Evolutionary conservation across 2,329 filamentous ascomycete species (phyloP), one percentile per base, ranked within the genome.

Genomic region (Scedosporium apiospermum): DNA sequence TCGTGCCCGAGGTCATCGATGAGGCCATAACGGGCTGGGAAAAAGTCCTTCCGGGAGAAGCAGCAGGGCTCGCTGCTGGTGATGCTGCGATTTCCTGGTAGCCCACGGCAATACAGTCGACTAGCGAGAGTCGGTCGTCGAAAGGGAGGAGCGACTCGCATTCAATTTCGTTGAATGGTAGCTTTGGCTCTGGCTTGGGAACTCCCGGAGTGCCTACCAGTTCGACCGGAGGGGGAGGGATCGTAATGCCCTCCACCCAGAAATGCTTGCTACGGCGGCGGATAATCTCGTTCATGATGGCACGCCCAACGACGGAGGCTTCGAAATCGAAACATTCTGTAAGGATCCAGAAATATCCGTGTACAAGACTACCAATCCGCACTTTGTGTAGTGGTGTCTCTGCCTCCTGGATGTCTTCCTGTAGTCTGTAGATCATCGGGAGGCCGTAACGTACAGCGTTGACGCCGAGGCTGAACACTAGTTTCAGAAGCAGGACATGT

Each of bases 381-480:
- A 96, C 84, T 71, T 93, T 95, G 34, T 88, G 83, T 51, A 85
- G 73, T 0, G 88, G 85, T 26, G 82, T 82, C 57, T 87, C 85
- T 3, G 87, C 79, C 6, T 84, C 82, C 62, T 85, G 81, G 38
- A 95, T 89, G 65, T 95, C 91, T 69, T 96, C 91, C 72, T 97
- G 93, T 1, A 98, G 81, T 57, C 89, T 85, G 72, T 96, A 86
- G 10, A 96, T 82, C 92, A 97, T 96, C 1, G 93, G 91, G 44
- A 97, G 75, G 0, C 92, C 91, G 68, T 84, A 88, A 63, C 88
- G 84, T 4, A 83, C 83, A 16, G 91, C 89, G 71, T 97, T 96
- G 60, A 96, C 85, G 3, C 93, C 93, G 0, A 97, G 80, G 63
- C 86, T 87, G 63, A 85, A 81, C 7, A 91, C 83, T n/a, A 96